These are phyloP conservation scores for Yamadazyma laniorum DNA, from an alignment of 805 yeast genomes.

Conservation along the genomic window DNA sequence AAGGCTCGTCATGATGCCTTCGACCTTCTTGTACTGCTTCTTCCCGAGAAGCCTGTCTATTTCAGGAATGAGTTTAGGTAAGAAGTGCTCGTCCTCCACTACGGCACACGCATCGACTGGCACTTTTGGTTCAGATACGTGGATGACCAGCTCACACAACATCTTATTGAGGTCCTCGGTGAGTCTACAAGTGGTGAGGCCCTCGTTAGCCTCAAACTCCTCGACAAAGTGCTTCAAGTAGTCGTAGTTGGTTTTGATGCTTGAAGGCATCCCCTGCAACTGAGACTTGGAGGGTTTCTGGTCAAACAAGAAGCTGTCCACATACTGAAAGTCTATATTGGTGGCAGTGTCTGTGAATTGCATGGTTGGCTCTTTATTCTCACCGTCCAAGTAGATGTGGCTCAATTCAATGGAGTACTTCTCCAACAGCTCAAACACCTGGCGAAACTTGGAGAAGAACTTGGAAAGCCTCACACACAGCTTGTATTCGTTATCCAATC, in stretches of 20 bases:
- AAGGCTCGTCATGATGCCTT: conserved; percentile 31
- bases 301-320: conserved; percentile 25
- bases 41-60: conserved; percentile 36
- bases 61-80: conserved; percentile 38
- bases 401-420: conserved; percentile 41
- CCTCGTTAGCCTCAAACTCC: conserved; percentile 21
- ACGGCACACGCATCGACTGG: conserved; percentile 26
- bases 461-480: conserved; percentile 58
- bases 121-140: conserved; percentile 18
- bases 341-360: conserved; percentile 26
- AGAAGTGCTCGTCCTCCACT: conserved; percentile 25
- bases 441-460: conserved; percentile 46
- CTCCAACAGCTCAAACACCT: conserved; percentile 38
- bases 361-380: conserved; percentile 10
- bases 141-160: conserved; percentile 40
- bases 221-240: conserved; percentile 39
- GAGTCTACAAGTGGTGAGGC: conserved; percentile 21
- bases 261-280: conserved; percentile 25
- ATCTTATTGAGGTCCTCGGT: conserved; percentile 34
- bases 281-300: conserved; percentile 17
- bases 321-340: conserved; percentile 21
- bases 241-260: conserved; percentile 41
- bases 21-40: conserved; percentile 39
- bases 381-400: conserved; percentile 21
- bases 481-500: conserved; percentile 70